phyloP scores from a whole-genome alignment of 148 eudicot genomes.

The Camellia sinensis region DNA sequence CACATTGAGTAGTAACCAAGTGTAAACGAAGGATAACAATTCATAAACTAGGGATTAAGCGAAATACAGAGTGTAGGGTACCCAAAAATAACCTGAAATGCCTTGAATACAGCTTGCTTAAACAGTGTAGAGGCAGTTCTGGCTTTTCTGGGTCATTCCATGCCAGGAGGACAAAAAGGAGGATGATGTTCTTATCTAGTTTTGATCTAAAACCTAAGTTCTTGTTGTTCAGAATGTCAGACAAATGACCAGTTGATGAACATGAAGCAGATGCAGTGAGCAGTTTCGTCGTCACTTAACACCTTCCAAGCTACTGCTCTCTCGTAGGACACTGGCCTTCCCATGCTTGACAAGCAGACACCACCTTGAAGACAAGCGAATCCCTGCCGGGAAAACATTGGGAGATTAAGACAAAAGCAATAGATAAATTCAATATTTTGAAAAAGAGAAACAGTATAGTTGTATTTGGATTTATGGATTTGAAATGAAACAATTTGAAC shows the following conservation, averaged over 20 bases:
- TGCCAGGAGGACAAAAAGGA: neutral
- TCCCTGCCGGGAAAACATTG: conserved; percentile 35
- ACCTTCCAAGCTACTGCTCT: conserved; percentile 88
- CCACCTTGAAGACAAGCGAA: conserved; percentile 71
- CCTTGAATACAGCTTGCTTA: neutral
- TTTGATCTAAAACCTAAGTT: neutral
- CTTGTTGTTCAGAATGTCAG: conserved; percentile 21
- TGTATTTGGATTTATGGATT: no score
- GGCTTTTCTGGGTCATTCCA: neutral
- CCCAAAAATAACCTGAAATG: no score
- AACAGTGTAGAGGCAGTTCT: neutral
- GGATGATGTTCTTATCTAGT: neutral
- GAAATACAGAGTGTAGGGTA: no score
- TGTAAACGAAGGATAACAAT: no score
- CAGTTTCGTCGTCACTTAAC: conserved; percentile 53
- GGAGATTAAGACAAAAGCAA: neutral
- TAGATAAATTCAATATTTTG: neutral
- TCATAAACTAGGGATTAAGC: no score
- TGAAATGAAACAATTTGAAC: no score
- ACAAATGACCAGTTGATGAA: conserved; percentile 80
- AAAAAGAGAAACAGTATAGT: neutral
- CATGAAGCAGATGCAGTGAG: conserved; percentile 75
- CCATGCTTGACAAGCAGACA: conserved; percentile 74
- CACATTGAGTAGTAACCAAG: no score
- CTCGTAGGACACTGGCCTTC: conserved; percentile 63